Evolutionary conservation across 306 rosid genomes (phyloP).

Genomic region (Echinosophora koreensis): DNA sequence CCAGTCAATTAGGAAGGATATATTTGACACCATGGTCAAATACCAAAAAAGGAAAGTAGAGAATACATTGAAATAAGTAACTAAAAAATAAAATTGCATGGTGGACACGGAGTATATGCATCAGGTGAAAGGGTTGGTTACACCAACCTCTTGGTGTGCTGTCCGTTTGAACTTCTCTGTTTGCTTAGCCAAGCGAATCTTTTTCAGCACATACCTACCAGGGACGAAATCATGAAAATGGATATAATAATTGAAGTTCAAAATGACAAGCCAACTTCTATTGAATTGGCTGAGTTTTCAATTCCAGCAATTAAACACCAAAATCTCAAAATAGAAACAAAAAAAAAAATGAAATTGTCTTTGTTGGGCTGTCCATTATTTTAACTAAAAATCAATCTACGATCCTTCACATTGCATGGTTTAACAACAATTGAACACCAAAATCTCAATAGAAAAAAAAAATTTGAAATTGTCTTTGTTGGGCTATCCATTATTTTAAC

Average conservation of each 20-base stretch:
- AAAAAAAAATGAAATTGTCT: constrained; percentile 11
- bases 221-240: constrained; percentile 42
- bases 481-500: constrained; percentile 36
- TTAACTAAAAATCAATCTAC: too few relatives aligned
- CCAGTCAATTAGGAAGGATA: not conserved
- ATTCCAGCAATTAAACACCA: constrained; percentile 29
- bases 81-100: constrained; percentile 1
- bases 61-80: not conserved
- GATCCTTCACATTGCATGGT: too few relatives aligned
- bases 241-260: constrained; percentile 14
- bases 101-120: constrained; percentile 42
- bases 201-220: constrained; percentile 92
- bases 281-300: constrained; percentile 14
- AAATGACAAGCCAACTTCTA: constrained; percentile 16
- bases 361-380: too few relatives aligned
- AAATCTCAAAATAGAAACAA: constrained; percentile 28
- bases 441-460: too few relatives aligned
- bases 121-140: constrained; percentile 40
- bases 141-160: constrained; percentile 91
- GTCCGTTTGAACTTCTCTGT: constrained; percentile 91
- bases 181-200: constrained; percentile 92
- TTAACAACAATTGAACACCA: too few relatives aligned
- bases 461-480: too few relatives aligned
- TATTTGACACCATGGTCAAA: not conserved
- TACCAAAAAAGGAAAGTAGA: not conserved